phyloP scores from a whole-genome alignment of 2,329 filamentous ascomycete genomes.

The Coccinonectria pachysandricola region DNA sequence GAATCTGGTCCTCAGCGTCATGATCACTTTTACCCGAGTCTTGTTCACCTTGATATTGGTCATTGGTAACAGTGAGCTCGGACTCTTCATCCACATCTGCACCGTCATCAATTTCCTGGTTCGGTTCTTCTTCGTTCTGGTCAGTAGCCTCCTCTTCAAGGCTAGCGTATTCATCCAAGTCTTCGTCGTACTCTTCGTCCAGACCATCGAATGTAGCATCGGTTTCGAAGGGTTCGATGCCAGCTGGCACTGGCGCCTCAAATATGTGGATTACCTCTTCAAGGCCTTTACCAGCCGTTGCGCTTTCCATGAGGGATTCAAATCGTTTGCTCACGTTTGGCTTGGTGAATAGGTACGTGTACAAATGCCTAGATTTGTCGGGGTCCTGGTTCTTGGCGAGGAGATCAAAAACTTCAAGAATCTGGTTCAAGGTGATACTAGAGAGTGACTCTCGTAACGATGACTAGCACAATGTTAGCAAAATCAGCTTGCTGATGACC shows the following conservation, averaged over 20 bases:
- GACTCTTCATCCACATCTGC: no score
- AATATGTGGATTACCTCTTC: conserved; percentile 32
- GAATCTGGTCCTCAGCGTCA: no score
- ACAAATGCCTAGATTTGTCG: conserved; percentile 27
- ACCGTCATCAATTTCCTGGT: conserved; percentile 6
- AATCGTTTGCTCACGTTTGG: conserved; percentile 29
- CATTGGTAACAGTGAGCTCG: no score
- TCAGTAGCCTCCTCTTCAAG: conserved; percentile 11
- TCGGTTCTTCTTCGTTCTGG: conserved; percentile 1
- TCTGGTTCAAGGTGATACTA: conserved; percentile 29
- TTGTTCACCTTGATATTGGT: no score
- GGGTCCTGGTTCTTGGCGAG: conserved; percentile 34
- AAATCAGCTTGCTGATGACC: background rate
- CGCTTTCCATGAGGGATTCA: conserved; percentile 31
- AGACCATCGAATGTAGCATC: no score
- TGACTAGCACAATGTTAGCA: conserved; percentile 25
- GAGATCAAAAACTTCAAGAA: conserved; percentile 33
- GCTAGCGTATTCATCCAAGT: conserved; percentile 17
- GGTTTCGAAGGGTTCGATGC: conserved; percentile 7
- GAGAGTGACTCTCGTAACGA: conserved; percentile 24
- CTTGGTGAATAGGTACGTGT: conserved; percentile 32
- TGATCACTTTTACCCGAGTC: no score
- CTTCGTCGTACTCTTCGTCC: conserved; percentile 12
- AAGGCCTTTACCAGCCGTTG: conserved; percentile 30
- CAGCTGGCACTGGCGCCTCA: conserved; percentile 16